A percentile compares a stretch with the other conserved stretches of the same genome.
These are phyloP conservation scores for Hypsizygus marmoreus DNA, from an alignment of 768 basidiomycete genomes.

Conservation along the genomic window DNA sequence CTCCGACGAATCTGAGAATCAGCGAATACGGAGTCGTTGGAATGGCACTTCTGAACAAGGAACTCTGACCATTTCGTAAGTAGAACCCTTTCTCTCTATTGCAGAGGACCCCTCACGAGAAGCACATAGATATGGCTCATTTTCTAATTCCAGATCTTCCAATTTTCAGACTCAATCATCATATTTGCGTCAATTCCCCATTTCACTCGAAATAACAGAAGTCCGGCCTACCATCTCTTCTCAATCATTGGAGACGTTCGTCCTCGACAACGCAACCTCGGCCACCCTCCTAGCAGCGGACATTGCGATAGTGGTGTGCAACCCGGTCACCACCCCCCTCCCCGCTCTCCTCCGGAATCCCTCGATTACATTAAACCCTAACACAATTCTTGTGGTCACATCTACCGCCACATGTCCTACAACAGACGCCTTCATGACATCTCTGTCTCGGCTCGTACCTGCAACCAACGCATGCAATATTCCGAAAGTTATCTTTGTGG, in stretches of 20 bases:
- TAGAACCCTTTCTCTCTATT: slow-evolving; percentile 33
- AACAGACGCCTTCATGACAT: slow-evolving; percentile 6
- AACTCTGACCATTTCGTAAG: slow-evolving; percentile 42
- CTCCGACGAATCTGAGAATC: slow-evolving; percentile 47
- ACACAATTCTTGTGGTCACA: slow-evolving; percentile 46
- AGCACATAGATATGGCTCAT: slow-evolving; percentile 10
- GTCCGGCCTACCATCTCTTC: slow-evolving; percentile 19
- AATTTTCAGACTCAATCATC: slow-evolving; percentile 42
- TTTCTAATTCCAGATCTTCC: slow-evolving; percentile 12
- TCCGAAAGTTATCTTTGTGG: slow-evolving; percentile 45
- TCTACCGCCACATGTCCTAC: slow-evolving; percentile 27
- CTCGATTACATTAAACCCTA: slow-evolving; percentile 36
- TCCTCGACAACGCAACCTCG: slow-evolving; percentile 10
- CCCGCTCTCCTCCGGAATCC: slow-evolving; percentile 33
- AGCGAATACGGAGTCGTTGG: slow-evolving; percentile 54
- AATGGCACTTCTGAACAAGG: slow-evolving; percentile 21
- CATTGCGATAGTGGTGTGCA: slow-evolving; percentile 63
- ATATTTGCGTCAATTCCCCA: slow-evolving; percentile 58
- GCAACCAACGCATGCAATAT: slow-evolving; percentile 22
- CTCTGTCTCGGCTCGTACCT: slow-evolving; percentile 12
- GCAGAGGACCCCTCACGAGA: slow-evolving; percentile 17
- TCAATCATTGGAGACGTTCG: slow-evolving; percentile 16
- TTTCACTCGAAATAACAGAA: slow-evolving; percentile 53
- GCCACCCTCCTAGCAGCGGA: slow-evolving; percentile 47
- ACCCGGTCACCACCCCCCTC: slow-evolving; percentile 57